These are phyloP conservation scores for Knufia fluminis DNA, from an alignment of 2,329 filamentous ascomycete genomes.

Conservation along the genomic window DNA sequence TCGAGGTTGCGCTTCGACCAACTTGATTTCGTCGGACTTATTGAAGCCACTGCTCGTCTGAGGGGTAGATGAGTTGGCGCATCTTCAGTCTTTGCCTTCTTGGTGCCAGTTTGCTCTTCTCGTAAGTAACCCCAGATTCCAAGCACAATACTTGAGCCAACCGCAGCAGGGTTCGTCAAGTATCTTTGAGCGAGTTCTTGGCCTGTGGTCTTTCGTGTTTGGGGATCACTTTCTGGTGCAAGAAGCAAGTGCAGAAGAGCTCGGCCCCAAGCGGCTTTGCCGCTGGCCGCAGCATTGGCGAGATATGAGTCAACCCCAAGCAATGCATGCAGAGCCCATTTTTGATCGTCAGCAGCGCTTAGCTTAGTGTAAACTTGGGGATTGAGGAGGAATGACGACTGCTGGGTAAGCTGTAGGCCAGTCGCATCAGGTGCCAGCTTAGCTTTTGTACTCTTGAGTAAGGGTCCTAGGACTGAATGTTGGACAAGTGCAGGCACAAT, in stretches of 20 bases:
- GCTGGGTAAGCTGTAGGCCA: constrained; percentile 52
- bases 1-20: constrained; percentile 25
- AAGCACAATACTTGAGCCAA: constrained; percentile 56
- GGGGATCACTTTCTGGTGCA: constrained; percentile 50
- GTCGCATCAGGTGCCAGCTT: constrained; percentile 39
- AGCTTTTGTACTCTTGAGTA: constrained; percentile 4
- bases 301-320: constrained; percentile 51
- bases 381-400: constrained; percentile 80
- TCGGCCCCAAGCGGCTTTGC: constrained; percentile 69
- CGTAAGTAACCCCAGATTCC: constrained; percentile 76
- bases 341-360: constrained; percentile 61
- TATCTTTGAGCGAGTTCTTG: constrained; percentile 54
- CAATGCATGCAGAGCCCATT: constrained; percentile 67
- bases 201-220: constrained; percentile 55
- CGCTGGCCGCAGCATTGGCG: constrained; percentile 40
- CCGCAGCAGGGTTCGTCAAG: constrained; percentile 44
- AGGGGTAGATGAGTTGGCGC: constrained; percentile 57
- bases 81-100: constrained; percentile 1
- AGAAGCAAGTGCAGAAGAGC: constrained; percentile 72
- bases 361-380: constrained; percentile 77
- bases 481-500: constrained; percentile 31
- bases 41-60: constrained; percentile 51
- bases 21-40: constrained; percentile 28
- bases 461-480: neutral
- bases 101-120: constrained; percentile 4